Percentiles rank a stretch among this genome's conserved stretches.
Evolutionary conservation across 2,329 filamentous ascomycete species (phyloP).

Genomic region (Tolypocladium cylindrosporum): DNA sequence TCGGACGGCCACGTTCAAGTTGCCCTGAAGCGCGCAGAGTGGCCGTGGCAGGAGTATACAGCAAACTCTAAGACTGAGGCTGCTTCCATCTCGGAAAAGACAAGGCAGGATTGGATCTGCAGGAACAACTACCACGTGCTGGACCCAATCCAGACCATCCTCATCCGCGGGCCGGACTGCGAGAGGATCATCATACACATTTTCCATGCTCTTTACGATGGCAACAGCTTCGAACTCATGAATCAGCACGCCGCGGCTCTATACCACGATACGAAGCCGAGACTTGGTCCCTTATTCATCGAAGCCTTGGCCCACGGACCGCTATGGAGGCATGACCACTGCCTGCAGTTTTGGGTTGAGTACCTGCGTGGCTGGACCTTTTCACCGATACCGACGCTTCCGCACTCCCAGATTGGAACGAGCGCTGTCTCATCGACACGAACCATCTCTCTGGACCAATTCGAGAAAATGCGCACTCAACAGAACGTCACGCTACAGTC

Average conservation of each 20-base stretch:
- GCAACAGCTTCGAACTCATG: constrained; percentile 62
- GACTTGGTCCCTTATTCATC: constrained; percentile 46
- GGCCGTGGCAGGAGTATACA: constrained; percentile 33
- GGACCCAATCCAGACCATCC: constrained; percentile 41
- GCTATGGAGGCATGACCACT: constrained; percentile 33
- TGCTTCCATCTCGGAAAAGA: constrained; percentile 20
- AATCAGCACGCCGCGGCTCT: constrained; percentile 41
- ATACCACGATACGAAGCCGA: constrained; percentile 9
- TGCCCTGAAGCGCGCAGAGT: constrained; percentile 34
- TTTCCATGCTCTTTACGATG: constrained; percentile 85
- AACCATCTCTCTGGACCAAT: constrained; percentile 23
- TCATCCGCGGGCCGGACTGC: constrained; percentile 19
- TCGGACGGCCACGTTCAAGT: constrained; percentile 69
- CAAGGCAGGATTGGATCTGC: constrained; percentile 40
- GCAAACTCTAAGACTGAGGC: constrained; percentile 18
- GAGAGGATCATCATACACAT: constrained; percentile 52
- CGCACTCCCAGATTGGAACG: not conserved
- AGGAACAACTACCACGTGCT: constrained; percentile 38
- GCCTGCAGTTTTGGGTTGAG: constrained; percentile 55
- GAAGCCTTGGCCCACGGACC: constrained; percentile 62
- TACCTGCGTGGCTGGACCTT: constrained; percentile 33
- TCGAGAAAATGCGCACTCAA: constrained; percentile 44
- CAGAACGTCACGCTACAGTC: constrained; percentile 72
- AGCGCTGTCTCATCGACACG: constrained; percentile 6
- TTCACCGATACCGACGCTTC: constrained; percentile 8